These are phyloP conservation scores for Colletotrichum tabaci DNA, from an alignment of 2,329 filamentous ascomycete species.

Conservation along the genomic window DNA sequence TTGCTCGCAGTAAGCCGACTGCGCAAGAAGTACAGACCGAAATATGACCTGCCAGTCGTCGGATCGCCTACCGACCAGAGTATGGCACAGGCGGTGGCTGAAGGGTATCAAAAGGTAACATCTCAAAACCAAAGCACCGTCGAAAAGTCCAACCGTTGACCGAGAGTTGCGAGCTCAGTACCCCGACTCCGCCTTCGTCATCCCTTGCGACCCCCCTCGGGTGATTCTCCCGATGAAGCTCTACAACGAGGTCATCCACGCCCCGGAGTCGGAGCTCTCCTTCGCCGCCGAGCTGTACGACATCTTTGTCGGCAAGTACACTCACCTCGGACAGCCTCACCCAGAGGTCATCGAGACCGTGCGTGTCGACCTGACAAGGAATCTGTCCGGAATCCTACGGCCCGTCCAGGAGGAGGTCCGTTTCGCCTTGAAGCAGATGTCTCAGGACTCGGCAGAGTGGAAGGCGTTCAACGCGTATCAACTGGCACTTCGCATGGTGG, in stretches of 20 bases:
- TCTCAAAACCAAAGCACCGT: too few relatives aligned
- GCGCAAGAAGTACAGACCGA: slow-evolving; percentile 23
- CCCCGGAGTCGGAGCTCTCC: slow-evolving; percentile 26
- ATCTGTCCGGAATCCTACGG: slow-evolving; percentile 12
- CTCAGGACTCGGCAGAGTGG: slow-evolving; percentile 39
- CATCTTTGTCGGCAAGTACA: slow-evolving; percentile 41
- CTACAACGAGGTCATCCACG: slow-evolving; percentile 35
- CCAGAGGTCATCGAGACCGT: slow-evolving; percentile 20
- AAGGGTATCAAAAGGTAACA: slow-evolving; percentile 28
- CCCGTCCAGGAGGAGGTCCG: slow-evolving; percentile 38
- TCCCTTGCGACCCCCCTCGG: slow-evolving; percentile 28
- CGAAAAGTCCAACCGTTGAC: background rate
- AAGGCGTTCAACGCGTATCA: slow-evolving; percentile 43
- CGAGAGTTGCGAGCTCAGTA: background rate
- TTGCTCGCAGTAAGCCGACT: slow-evolving; percentile 4
- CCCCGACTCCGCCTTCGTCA: slow-evolving; percentile 32
- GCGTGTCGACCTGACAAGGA: slow-evolving; percentile 35
- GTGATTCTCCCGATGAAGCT: slow-evolving; percentile 37
- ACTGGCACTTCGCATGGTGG: slow-evolving; percentile 47
- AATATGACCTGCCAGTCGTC: slow-evolving; percentile 20
- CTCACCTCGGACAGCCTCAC: slow-evolving; percentile 35
- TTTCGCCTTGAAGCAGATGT: slow-evolving; percentile 21
- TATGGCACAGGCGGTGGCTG: slow-evolving; percentile 9
- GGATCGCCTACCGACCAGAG: slow-evolving; percentile 21
- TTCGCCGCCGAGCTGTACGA: slow-evolving; percentile 39